These are phyloP conservation scores for Aspergillus proliferans DNA, from an alignment of 2,329 filamentous ascomycete genomes.

Conservation along the genomic window DNA sequence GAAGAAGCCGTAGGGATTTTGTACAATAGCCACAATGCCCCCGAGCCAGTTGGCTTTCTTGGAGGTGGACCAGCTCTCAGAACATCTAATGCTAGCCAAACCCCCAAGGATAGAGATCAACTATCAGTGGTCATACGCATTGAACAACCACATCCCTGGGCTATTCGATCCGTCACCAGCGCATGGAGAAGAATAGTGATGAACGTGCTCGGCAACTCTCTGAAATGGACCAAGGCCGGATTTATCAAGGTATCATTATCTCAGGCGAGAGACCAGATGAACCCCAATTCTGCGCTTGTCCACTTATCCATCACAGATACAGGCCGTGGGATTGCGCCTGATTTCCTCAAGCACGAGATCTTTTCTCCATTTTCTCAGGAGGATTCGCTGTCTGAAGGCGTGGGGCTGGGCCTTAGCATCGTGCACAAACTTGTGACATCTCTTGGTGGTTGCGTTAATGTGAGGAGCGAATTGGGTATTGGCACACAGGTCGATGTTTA, in stretches of 20 bases:
- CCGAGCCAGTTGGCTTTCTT: not conserved
- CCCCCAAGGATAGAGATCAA: conserved; percentile 1
- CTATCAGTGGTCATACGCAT: conserved; percentile 24
- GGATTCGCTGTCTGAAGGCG: conserved; percentile 51
- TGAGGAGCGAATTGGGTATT: conserved; percentile 36
- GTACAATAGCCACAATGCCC: conserved; percentile 20
- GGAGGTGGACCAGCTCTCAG: not conserved
- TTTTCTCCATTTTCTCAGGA: conserved; percentile 61
- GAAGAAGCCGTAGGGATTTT: conserved; percentile 25
- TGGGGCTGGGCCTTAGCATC: conserved; percentile 60
- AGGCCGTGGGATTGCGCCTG: conserved; percentile 55
- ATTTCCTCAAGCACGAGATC: conserved; percentile 54
- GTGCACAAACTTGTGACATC: conserved; percentile 54
- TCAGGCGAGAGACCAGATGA: not conserved
- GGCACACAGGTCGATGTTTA: conserved; percentile 26
- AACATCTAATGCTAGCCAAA: not conserved
- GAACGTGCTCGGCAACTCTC: conserved; percentile 32
- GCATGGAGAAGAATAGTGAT: conserved; percentile 31
- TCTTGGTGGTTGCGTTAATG: conserved; percentile 51
- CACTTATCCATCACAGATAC: conserved; percentile 52
- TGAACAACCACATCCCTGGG: conserved; percentile 23
- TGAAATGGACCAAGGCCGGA: conserved; percentile 30
- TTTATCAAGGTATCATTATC: conserved; percentile 26
- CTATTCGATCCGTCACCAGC: conserved; percentile 22
- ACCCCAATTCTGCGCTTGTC: conserved; percentile 14